These are phyloP conservation scores for Agarophyton chilense DNA, from an alignment of 23 red algal genomes.

Conservation along the genomic window DNA sequence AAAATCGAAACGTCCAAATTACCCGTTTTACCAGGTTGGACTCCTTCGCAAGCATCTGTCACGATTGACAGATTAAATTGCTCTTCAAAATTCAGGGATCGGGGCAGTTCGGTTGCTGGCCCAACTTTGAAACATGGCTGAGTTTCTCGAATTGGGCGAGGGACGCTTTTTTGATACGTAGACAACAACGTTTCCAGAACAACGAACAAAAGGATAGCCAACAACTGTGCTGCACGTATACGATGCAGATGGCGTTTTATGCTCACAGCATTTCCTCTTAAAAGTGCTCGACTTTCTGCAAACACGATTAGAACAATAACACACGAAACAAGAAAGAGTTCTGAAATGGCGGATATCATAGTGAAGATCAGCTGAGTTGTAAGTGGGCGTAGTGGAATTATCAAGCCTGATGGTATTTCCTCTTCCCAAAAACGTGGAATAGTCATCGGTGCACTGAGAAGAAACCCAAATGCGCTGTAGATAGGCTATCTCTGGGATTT, in stretches of 20 bases:
- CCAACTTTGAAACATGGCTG: not conserved
- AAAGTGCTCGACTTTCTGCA: not conserved
- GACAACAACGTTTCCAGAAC: not conserved
- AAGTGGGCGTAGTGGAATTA: not conserved
- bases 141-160: not conserved
- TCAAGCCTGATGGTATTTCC: not conserved
- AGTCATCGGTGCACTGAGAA: too few species aligned
- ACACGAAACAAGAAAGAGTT: not conserved
- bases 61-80: not conserved
- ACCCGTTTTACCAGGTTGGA: too few species aligned
- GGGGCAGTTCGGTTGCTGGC: not conserved
- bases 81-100: too few species aligned
- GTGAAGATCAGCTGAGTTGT: constrained; percentile 4
- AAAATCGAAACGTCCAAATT: too few species aligned
- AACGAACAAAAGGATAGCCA: not conserved
- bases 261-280: not conserved
- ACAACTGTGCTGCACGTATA: not conserved
- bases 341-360: not conserved
- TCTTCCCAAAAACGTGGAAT: too few species aligned
- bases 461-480: too few species aligned
- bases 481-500: too few species aligned
- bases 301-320: not conserved
- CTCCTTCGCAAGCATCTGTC: too few species aligned
- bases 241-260: not conserved
- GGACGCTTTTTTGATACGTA: too few species aligned